Evolutionary conservation across 176 grass and related monocot genomes (phyloP).

Genomic region (Echinochloa phyllopogon): DNA sequence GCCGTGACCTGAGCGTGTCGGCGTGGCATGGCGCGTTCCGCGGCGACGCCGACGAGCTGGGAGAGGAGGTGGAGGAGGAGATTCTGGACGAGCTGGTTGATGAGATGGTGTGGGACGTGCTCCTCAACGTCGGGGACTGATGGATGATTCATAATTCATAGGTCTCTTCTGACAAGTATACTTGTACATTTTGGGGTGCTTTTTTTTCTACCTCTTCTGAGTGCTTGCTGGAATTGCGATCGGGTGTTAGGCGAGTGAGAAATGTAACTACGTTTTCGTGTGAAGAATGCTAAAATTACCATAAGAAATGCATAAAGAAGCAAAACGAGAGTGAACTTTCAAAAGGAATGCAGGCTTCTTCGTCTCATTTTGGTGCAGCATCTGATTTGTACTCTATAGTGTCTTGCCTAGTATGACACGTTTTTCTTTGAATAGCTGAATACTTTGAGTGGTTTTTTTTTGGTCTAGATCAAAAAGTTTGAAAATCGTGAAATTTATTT

Average conservation of each 20-base stretch:
- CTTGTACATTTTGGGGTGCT: conserved; percentile 44
- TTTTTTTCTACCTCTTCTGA: not conserved
- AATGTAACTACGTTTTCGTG: conserved; percentile 24
- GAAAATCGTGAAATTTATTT: too few species aligned
- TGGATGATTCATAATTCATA: not conserved
- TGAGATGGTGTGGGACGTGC: conserved; percentile 77
- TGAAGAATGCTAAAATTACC: not conserved
- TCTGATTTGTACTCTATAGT: not conserved
- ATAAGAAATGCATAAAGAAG: conserved; percentile 11
- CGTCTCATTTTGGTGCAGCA: not conserved
- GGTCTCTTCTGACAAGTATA: conserved; percentile 20
- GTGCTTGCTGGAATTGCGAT: conserved; percentile 40
- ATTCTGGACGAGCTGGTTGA: conserved; percentile 74
- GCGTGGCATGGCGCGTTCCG: conserved; percentile 62
- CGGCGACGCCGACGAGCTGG: conserved; percentile 55
- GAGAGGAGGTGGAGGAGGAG: conserved; percentile 61
- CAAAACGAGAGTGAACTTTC: not conserved
- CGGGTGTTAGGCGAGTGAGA: conserved; percentile 12
- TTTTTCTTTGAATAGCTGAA: too few species aligned
- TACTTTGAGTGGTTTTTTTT: too few species aligned
- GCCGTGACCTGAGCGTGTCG: conserved; percentile 59
- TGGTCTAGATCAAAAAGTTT: too few species aligned
- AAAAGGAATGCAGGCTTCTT: not conserved
- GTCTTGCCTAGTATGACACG: too few species aligned
- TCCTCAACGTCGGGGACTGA: conserved; percentile 66